Base-by-base conservation (phyloP, 495 filamentous ascomycete genomes). In the Lentithecium fluviatile region DNA sequence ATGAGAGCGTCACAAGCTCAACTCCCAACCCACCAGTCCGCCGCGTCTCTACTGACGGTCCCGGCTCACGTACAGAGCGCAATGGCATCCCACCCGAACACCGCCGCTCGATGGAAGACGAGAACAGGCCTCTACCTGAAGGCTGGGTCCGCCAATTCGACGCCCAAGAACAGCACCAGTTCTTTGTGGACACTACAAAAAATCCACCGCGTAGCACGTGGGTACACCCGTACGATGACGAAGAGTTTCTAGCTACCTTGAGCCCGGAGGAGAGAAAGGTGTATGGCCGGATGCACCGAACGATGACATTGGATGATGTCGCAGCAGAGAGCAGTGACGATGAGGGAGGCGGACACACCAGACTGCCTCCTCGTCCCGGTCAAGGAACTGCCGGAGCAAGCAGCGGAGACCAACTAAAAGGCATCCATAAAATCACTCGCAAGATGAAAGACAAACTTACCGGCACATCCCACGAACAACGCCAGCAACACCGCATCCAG, bases 151-250 rank as follows among this genome's bases (percentile, higher is more conserved):
- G 79, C 10, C 71, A 73, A 65, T 79, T 73, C 71, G 79, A 81
- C 60, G 8, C 73, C 2, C 36, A 71, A 37, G 61, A 72, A 7
- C 60, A 74, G 11, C 79, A 80, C 60, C 79, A 81, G 53, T 81
- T 76, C 74, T 81, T 79, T 70, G 77, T 80, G 32, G 75, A 81
- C 65, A 80, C 77, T 2, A 75, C 53, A n/a, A 55, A 61, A 23
- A 65, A 72, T 12, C 78, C 79, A 1, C 78, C 78, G 1, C 71
- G 77, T 23, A 75, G 73, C 26, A 79, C 77, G 32, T 81, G 79
- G 79, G 68, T 74, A 47, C 79, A 81, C 67, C 79, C 79, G 1
- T 80, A 81, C 65, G 79, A 81, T 58, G 79, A 80, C 64, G 70
- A 76, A 7, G 40, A 74, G 34, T 80, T 76, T 66, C 68, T 81